Base-by-base conservation (phyloP, 768 basidiomycete genomes). In the Pleurotus tuber-regium region DNA sequence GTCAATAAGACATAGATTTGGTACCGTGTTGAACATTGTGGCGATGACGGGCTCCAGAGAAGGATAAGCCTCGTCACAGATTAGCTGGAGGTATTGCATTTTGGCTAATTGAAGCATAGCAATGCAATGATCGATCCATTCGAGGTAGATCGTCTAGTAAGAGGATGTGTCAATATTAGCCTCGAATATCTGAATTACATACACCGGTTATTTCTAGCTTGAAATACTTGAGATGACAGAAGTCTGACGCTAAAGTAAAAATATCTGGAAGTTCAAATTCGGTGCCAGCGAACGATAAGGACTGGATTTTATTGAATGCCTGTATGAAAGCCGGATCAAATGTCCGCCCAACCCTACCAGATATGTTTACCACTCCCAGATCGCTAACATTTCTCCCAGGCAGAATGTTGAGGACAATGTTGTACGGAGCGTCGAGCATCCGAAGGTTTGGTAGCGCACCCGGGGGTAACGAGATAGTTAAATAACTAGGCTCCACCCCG, bases 381-480 rank as follows among this genome's bases (percentile, higher is more conserved):
- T 47, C 29, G 21, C 14, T 11, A 9, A 47, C 30, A 9, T 19
- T 33, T 23, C 46, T 47, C 4, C 46, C 46, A 30, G 46, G 21
- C 29, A 47, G 16, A 10, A 47, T 30, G 30, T 19, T 31, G 16
- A 47, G 18, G 9, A 30, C 46, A n/a, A 47, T 31, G 7, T 31
- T 33, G n/a, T 19, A 11, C 16, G 46, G 46, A 14, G 46, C 46
- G 29, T 47, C 29, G n/a, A 47, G 23, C 14, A 47, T n/a, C 4
- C 30, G 46, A 19, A 47, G 23, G 21, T 33, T 30, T 10, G 46
- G 46, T 21, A 47, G 21, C 18, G 46, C 46, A n/a, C n/a, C n/a
- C n/a, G n/a, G n/a, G n/a, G n/a, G 9, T 14, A 19, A 4, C 29
- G 46, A 23, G 28, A 7, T 11, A 47, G 30, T 0, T n/a, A 33